Evolutionary conservation across 2,329 filamentous ascomycete species (phyloP), one percentile per base, ranked within the genome.

Genomic region (Phyllosticta citribraziliensis): DNA sequence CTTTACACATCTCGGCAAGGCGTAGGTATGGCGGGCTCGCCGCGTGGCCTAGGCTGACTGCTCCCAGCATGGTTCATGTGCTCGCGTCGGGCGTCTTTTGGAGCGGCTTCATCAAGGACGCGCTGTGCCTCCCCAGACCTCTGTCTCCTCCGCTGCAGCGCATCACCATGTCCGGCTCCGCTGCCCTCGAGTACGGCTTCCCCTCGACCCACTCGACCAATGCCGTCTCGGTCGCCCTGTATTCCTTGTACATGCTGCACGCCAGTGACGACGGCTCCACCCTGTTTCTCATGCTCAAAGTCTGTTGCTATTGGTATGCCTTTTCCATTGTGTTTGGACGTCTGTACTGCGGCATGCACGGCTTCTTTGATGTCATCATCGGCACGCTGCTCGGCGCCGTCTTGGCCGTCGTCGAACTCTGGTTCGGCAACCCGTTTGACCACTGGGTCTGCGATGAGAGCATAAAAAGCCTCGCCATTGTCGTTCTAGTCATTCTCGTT

Each of bases 321-420:
- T 76, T 84, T 12, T 97, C 93, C 25, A 97, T 99, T 70, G 83
- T 97, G 51, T 78, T 97, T 64, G 94, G 94, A 5, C 86, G 94
- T 20, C 79, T 99, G 40, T 97, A 99, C 77, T 99, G 94, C 71
- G 94, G 94, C 64, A 99, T 99, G 94, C 94, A 99, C 75, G 94
- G 94, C 11, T 96, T 97, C 75, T 80, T 94, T 52, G 94, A 99
- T 73, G 91, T 97, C 24, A 76, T 94, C 14, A 74, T 94, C 61
- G 94, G 94, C 6, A 90, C 88, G 60, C 68, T 85, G 14, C 80
- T 97, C 61, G 94, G 94, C 33, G 87, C 86, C 11, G 74, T 82
- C 5, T 80, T 88, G 40, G 82, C 82, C 2, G 73, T 79, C 20
- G 68, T 82, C 20, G 82, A 87, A 67, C 81, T 82, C 63, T 65